Percentiles rank a stretch among this genome's conserved stretches.
Evolutionary conservation across 2,329 filamentous ascomycete genomes (phyloP).

Genomic region (Dendryphion nanum): DNA sequence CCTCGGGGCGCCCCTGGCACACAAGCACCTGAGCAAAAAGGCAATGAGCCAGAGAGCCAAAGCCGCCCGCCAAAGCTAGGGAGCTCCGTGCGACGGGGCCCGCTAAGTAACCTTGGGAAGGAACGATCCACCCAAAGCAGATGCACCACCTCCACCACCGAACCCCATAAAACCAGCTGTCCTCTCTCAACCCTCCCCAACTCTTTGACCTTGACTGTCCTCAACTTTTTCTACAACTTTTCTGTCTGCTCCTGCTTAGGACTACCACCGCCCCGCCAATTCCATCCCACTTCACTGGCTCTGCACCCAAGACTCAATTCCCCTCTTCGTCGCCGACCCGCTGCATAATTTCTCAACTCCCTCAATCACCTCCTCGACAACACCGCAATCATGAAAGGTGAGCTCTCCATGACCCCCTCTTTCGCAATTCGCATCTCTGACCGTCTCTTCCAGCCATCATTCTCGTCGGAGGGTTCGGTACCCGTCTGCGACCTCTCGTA

Average conservation of each 20-base stretch:
- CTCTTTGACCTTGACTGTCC: neutral
- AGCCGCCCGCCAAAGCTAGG: neutral
- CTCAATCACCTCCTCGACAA: slow-evolving; percentile 13
- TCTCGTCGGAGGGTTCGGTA: slow-evolving; percentile 98
- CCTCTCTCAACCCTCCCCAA: neutral
- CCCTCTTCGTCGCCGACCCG: too few species aligned
- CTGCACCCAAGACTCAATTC: slow-evolving; percentile 4
- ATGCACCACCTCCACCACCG: neutral
- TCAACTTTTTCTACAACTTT: neutral
- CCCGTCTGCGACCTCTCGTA: slow-evolving; percentile 93
- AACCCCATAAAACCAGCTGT: neutral
- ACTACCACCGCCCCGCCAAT: too few species aligned
- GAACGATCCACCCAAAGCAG: neutral
- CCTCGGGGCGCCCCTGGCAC: too few species aligned
- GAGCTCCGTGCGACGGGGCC: neutral
- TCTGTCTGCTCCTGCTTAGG: neutral
- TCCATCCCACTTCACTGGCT: neutral
- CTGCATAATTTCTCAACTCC: slow-evolving; percentile 2
- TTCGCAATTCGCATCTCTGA: neutral
- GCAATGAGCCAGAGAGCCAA: neutral
- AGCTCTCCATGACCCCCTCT: slow-evolving; percentile 4
- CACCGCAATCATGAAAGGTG: slow-evolving; percentile 42
- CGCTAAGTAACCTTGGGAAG: too few species aligned
- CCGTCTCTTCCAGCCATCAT: slow-evolving; percentile 70
- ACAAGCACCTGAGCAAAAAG: neutral